Percentiles rank a stretch among this genome's conserved stretches.
These are phyloP conservation scores for Lentinula aciculospora DNA, from an alignment of 768 basidiomycete species.

Conservation along the genomic window DNA sequence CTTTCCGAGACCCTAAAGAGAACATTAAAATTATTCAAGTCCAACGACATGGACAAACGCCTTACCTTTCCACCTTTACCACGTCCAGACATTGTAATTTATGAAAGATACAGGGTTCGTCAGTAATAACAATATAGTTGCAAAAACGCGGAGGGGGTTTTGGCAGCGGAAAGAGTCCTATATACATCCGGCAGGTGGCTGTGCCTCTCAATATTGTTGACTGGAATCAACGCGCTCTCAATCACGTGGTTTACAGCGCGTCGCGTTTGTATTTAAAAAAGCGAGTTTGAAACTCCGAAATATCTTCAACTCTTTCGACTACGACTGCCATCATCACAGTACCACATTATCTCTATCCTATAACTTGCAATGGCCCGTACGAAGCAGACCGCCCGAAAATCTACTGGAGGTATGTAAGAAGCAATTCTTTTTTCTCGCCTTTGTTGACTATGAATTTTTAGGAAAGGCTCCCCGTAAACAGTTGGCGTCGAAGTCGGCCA, in stretches of 20 bases:
- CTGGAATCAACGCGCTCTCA: constrained; percentile 8
- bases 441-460: constrained; percentile 10
- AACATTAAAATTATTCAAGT: neutral
- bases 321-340: constrained; percentile 7
- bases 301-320: neutral
- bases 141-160: no score
- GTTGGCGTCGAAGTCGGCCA: constrained; percentile 55
- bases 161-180: constrained; percentile 16
- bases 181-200: constrained; percentile 21
- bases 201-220: constrained; percentile 19
- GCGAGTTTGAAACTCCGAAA: constrained; percentile 2
- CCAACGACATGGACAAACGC: neutral
- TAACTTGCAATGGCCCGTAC: constrained; percentile 43
- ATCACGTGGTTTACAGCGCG: constrained; percentile 17
- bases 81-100: constrained; percentile 66
- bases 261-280: constrained; percentile 22
- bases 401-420: constrained; percentile 46
- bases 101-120: neutral
- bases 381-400: constrained; percentile 57
- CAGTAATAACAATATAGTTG: no score
- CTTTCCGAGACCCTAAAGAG: constrained; percentile 67
- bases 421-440: neutral
- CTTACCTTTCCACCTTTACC: constrained; percentile 76
- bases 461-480: constrained; percentile 69
- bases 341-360: neutral